A percentile compares a stretch with the other conserved stretches of the same genome.
These are phyloP conservation scores for Thuja plicata DNA, from an alignment of 83 land plant genomes.

Conservation along the genomic window DNA sequence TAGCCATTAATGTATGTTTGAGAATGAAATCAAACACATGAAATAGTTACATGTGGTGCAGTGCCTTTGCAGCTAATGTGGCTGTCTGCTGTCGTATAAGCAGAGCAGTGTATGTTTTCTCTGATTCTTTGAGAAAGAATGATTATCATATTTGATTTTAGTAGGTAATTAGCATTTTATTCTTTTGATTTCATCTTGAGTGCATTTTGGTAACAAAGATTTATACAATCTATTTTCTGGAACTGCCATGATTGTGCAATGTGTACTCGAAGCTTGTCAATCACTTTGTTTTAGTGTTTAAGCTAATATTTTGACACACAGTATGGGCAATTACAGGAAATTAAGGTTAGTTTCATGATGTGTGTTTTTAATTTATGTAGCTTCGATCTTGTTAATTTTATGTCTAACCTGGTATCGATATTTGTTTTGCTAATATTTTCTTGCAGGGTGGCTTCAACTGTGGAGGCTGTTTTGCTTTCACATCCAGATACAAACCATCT, in stretches of 20 bases:
- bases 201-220: constrained; percentile 6
- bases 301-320: not conserved
- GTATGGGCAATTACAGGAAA: not conserved
- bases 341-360: not conserved
- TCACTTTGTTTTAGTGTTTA: not conserved
- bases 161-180: not conserved
- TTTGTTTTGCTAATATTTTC: not conserved
- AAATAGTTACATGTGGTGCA: too few species aligned
- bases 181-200: not conserved
- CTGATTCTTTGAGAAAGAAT: not conserved
- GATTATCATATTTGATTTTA: not conserved
- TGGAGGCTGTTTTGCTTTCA: constrained; percentile 91
- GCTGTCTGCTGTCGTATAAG: not conserved
- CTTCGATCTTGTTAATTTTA: not conserved
- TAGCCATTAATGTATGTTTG: too few species aligned
- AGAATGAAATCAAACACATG: too few species aligned
- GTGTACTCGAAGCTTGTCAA: not conserved
- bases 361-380: not conserved
- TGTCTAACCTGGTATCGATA: not conserved
- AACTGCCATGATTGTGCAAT: not conserved
- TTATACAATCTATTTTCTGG: not conserved
- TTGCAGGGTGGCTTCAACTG: constrained; percentile 76
- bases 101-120: not conserved
- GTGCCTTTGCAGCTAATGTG: too few species aligned
- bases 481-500: constrained; percentile 92